Evolutionary conservation across 441 rosid genomes (phyloP), one percentile per base, ranked within the genome.

Genomic region (Melastoma candidum): DNA sequence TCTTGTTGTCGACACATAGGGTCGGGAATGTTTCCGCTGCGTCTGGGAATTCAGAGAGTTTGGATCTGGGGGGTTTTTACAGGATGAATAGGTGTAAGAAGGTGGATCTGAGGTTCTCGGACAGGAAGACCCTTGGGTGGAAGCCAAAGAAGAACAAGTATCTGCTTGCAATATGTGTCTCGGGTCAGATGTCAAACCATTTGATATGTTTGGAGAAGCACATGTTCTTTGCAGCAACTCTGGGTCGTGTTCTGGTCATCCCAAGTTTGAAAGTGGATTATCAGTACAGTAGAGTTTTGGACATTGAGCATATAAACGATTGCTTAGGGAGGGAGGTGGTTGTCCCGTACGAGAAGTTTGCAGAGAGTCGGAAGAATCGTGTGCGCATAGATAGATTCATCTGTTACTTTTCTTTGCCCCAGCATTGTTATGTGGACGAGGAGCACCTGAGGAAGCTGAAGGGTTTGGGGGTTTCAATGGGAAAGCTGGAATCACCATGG

Each of bases 101-200:
- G 50, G 63, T 73, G 26, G 81, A 77, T 58, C 81, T 68, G 61
- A 69, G 58, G 48, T 61, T 69, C 24, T 51, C 51, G 0, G 75
- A 70, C 4, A 77, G 74, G 57, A 81, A 48, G 60, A 81, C 76
- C 5, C 70, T 83, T 2, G 85, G 73, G 41, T 90, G 98, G 98
- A 81, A 77, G 45, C 98, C 96, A 1, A 82, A 56, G 39, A 26
- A 71, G 7, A 67, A 69, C 54, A 87, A 87, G 54, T 87, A 68
- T 49, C 60, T 92, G 56, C 77, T 85, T 56, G 82, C 85, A 0
- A 71, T 92, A 49, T 92, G 95, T 51, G 58, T 88, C 8, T 88
- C 98, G 1, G 98, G 98, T 44, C 97, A 85, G 63, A 92, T 92
- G 98, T 85, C 94, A 12, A 87, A 90, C 61, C 98, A 81, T 51